Evolutionary conservation across 2,329 filamentous ascomycete species (phyloP).

Genomic region (Ophiocordyceps unilateralis): DNA sequence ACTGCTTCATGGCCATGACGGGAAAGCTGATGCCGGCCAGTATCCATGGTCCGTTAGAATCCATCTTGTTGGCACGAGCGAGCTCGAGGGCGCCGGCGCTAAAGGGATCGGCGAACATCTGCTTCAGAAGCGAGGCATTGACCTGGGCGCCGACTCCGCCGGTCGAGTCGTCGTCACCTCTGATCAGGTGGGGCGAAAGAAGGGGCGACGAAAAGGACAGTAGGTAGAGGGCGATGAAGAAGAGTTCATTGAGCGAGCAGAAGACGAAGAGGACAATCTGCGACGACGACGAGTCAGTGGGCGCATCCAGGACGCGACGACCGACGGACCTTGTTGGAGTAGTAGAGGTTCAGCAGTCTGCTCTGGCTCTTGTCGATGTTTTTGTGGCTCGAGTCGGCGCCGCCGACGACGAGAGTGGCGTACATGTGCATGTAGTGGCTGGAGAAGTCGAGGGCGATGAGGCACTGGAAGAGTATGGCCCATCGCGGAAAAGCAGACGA

Average conservation of each 20-base stretch:
- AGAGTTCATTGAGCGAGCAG: slow-evolving; percentile 83
- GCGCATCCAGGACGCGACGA: not conserved
- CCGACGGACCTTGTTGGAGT: slow-evolving; percentile 73
- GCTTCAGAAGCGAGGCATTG: slow-evolving; percentile 48
- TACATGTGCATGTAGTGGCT: slow-evolving; percentile 99
- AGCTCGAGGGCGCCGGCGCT: slow-evolving; percentile 84
- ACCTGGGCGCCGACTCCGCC: slow-evolving; percentile 51
- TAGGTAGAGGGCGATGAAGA: slow-evolving; percentile 96
- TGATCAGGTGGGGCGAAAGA: slow-evolving; percentile 68
- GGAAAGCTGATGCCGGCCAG: slow-evolving; percentile 66
- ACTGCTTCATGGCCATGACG: slow-evolving; percentile 81
- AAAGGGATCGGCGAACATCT: slow-evolving; percentile 77
- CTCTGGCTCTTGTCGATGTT: slow-evolving; percentile 76
- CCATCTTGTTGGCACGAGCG: slow-evolving; percentile 86
- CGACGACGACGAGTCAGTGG: not conserved
- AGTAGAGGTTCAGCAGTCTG: slow-evolving; percentile 86
- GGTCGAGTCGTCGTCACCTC: slow-evolving; percentile 36
- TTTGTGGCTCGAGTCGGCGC: slow-evolving; percentile 73
- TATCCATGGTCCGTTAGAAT: slow-evolving; percentile 49
- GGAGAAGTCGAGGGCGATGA: slow-evolving; percentile 84
- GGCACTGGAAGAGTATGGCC: slow-evolving; percentile 81
- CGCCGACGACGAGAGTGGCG: slow-evolving; percentile 76
- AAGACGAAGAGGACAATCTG: slow-evolving; percentile 82
- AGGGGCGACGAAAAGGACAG: slow-evolving; percentile 88
- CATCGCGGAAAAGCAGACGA: slow-evolving; percentile 88